These are phyloP conservation scores for Eucalyptus rudis DNA, from an alignment of 345 rosid species.

Conservation along the genomic window DNA sequence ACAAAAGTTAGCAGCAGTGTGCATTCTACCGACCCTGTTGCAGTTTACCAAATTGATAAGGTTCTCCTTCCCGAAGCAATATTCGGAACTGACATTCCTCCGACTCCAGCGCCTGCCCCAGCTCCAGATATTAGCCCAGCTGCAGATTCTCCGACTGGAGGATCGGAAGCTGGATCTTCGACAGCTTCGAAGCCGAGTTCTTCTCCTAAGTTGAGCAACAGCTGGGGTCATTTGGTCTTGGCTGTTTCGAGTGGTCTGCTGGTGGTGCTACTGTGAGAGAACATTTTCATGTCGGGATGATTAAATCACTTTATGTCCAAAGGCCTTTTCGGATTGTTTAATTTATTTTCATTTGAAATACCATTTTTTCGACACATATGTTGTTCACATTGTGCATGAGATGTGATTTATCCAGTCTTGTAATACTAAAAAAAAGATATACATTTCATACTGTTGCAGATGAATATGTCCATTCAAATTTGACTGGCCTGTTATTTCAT, in stretches of 20 bases:
- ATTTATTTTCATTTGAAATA: neutral
- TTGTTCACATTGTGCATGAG: neutral
- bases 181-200: slow-evolving; percentile 22
- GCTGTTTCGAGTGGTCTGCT: slow-evolving; percentile 6
- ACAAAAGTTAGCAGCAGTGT: slow-evolving; percentile 84
- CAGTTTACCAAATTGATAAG: slow-evolving; percentile 71
- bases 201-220: slow-evolving; percentile 14
- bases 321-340: neutral
- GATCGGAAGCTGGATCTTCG: slow-evolving; percentile 4
- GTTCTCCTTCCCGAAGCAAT: slow-evolving; percentile 88
- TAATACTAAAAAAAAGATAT: neutral
- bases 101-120: slow-evolving; percentile 82
- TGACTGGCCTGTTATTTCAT: neutral
- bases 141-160: slow-evolving; percentile 48
- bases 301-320: neutral
- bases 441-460: neutral
- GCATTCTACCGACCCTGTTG: slow-evolving; percentile 78
- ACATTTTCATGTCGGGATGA: neutral
- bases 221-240: slow-evolving; percentile 22
- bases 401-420: neutral
- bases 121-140: slow-evolving; percentile 53
- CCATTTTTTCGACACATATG: neutral
- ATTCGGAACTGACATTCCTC: slow-evolving; percentile 88
- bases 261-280: neutral
- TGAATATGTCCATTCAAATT: neutral